Conservation (phyloP, 306 rosid genomes). For the Astragalus membranaceus region DNA sequence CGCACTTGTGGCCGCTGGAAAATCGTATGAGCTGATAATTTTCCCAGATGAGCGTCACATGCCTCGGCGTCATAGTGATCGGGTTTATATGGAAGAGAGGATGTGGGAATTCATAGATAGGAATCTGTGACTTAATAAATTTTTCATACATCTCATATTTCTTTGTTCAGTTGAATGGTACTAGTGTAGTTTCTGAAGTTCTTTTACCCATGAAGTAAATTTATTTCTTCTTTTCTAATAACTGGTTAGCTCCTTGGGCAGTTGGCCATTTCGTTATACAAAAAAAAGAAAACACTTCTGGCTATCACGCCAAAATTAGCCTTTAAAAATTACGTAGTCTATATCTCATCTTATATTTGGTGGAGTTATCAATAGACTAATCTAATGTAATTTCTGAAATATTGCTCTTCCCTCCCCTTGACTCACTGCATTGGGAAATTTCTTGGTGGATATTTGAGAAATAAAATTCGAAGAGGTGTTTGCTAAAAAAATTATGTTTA, state of each 20-base stretch:
- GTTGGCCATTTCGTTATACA: background rate
- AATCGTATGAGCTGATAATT: conserved; percentile 69
- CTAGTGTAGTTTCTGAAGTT: conserved; percentile 8
- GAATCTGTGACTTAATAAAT: conserved; percentile 41
- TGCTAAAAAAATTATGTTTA: too few species aligned
- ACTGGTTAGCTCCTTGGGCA: conserved; percentile 5
- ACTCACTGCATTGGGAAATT: background rate
- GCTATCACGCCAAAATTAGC: conserved; percentile 2
- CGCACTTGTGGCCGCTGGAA: conserved; percentile 76
- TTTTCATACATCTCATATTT: conserved; percentile 18
- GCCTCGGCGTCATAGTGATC: conserved; percentile 73
- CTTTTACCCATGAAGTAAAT: background rate
- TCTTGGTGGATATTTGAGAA: background rate
- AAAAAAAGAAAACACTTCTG: background rate
- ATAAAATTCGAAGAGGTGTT: background rate
- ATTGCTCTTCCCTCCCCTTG: background rate
- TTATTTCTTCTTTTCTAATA: conserved; percentile 14
- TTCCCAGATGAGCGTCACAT: conserved; percentile 95
- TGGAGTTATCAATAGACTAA: background rate
- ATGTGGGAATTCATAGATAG: conserved; percentile 89
- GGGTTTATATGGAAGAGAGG: conserved; percentile 89
- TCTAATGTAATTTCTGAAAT: background rate
- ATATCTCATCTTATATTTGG: background rate
- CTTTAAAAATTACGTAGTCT: background rate
- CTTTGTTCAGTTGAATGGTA: conserved; percentile 7